Percentiles rank a stretch among this genome's conserved stretches.
Evolutionary conservation across 768 basidiomycete genomes (phyloP).

Genomic region (Phanerochaete sordida): DNA sequence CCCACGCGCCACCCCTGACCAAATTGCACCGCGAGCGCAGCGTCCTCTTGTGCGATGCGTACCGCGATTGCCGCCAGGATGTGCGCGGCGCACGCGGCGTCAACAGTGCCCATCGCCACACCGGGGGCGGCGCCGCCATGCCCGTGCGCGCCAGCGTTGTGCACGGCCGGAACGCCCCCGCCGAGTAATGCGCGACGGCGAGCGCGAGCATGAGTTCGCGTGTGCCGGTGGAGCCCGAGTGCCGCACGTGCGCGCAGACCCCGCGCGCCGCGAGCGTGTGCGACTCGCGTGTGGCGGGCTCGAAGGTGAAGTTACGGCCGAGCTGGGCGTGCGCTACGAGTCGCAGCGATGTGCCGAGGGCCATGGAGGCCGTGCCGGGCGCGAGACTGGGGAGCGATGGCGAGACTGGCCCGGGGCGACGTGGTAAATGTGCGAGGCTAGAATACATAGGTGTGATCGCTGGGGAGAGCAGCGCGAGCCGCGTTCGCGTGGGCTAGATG

Average conservation of each 20-base stretch:
- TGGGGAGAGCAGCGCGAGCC: neutral
- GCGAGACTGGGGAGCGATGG: neutral
- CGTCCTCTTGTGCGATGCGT: no score
- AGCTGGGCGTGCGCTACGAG: constrained; percentile 17
- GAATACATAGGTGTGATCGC: neutral
- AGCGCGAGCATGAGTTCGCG: no score
- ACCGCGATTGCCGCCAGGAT: no score
- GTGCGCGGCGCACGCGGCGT: no score
- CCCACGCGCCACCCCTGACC: no score
- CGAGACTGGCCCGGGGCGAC: neutral
- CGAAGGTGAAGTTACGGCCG: constrained; percentile 9
- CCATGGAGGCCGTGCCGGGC: neutral
- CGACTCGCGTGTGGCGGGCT: neutral
- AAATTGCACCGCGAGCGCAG: no score
- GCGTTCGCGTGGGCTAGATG: neutral
- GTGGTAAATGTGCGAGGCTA: neutral
- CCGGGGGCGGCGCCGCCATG: no score
- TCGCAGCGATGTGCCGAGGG: neutral
- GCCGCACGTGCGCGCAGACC: constrained; percentile 17
- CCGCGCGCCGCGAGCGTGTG: constrained; percentile 16
- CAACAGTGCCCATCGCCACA: no score
- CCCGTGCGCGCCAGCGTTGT: no score
- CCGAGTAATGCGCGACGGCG: no score
- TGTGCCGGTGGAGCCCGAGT: constrained; percentile 18
- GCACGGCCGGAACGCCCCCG: no score